Evolutionary conservation across 495 filamentous ascomycete genomes (phyloP), one percentile per base, ranked within the genome.

Genomic region (Penicillium flavigenum): DNA sequence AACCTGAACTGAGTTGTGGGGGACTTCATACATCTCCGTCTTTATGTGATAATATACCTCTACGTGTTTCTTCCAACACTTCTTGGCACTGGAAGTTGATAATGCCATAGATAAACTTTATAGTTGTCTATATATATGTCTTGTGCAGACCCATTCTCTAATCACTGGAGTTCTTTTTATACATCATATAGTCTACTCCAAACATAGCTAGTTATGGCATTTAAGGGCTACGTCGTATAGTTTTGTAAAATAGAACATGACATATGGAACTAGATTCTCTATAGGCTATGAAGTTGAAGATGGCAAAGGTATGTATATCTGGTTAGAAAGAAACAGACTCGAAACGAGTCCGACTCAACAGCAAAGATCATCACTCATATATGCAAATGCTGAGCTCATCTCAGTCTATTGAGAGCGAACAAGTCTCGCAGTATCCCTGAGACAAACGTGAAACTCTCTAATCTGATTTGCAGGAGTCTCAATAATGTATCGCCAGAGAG

Each of bases 351-450:
- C 6, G n/a, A 39, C 16, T 39, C 16, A 39, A 39, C 36, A 8
- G 16, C 36, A 39, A 17, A 17, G 7, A 39, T 17, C n/a, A n/a
- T n/a, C 36, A 6, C 36, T 39, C n/a, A 17, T n/a, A 39, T n/a
- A 4, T 39, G 16, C n/a, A 39, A 17, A 39, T 39, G 6, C 16
- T 39, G 6, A 8, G 4, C 2, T 0, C 5, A 4, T 17, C 36
- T n/a, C n/a, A 12, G 3, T 48, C 27, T 32, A 48, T 7, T 24
- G 11, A 32, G 31, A 10, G 10, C 31, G 19, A n/a, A 50, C 3
- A 42, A 52, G 22, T n/a, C 16, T 52, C 36, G 11, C 51, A n/a
- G 51, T 53, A 34, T 47, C 53, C 6, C 12, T 36, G 24, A 55
- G 53, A 1, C 0, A 12, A 39, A 55, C 53, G 0, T 16, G 4